phyloP scores from a whole-genome alignment of 2,329 filamentous ascomycete genomes.

The Albophoma yamanashiensis region DNA sequence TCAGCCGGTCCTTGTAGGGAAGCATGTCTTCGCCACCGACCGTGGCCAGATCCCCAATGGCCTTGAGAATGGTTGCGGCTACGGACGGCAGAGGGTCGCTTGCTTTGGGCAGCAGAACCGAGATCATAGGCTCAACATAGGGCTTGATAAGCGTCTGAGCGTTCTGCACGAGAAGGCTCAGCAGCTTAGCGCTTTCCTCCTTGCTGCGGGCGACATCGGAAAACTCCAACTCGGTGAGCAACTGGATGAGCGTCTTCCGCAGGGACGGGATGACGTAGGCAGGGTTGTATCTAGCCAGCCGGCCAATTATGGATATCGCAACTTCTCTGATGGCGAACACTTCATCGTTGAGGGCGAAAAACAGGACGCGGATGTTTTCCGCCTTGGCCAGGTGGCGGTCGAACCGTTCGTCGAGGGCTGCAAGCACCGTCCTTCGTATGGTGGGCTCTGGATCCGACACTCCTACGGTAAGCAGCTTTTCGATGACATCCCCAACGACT shows the following conservation, averaged over 20 bases:
- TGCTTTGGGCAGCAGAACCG: conserved; percentile 86
- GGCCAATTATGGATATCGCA: conserved; percentile 91
- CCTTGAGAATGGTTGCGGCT: conserved; percentile 87
- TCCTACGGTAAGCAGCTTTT: conserved; percentile 88
- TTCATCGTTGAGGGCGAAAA: conserved; percentile 93
- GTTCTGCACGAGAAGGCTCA: conserved; percentile 87
- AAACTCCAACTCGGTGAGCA: conserved; percentile 92
- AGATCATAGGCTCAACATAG: conserved; percentile 94
- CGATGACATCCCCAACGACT: conserved; percentile 95
- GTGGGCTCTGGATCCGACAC: conserved; percentile 85
- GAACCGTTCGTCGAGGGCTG: conserved; percentile 85
- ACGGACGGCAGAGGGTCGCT: conserved; percentile 77
- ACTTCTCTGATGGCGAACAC: conserved; percentile 87
- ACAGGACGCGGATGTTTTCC: conserved; percentile 91
- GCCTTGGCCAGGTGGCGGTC: conserved; percentile 95
- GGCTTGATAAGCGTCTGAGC: conserved; percentile 89
- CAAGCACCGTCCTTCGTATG: conserved; percentile 80
- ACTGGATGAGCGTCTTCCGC: conserved; percentile 88
- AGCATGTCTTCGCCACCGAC: conserved; percentile 93
- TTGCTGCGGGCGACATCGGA: conserved; percentile 91
- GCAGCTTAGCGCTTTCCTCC: conserved; percentile 87
- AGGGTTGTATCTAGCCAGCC: conserved; percentile 81
- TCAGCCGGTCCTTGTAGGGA: conserved; percentile 79
- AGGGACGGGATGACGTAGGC: conserved; percentile 96
- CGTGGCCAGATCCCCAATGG: conserved; percentile 85